These are phyloP conservation scores for Rubia yunnanensis DNA, from an alignment of 257 asterid species.

Conservation along the genomic window DNA sequence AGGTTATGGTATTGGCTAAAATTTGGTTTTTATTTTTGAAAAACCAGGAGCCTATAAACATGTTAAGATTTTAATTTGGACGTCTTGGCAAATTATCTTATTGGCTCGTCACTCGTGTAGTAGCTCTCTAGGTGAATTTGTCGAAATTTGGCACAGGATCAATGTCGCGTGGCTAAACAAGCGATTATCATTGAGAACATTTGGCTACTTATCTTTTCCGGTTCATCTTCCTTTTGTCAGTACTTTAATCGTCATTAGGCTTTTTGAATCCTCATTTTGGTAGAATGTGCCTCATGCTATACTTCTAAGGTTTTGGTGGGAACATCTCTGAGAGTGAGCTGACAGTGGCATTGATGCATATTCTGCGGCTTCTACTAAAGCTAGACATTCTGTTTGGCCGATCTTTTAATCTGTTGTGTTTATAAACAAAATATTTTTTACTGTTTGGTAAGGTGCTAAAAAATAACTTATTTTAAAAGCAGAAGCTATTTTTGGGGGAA, in stretches of 20 bases:
- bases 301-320: conserved; percentile 75
- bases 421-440: too few species aligned
- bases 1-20: not conserved
- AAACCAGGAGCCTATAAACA: not conserved
- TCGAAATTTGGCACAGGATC: not conserved
- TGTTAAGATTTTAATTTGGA: not conserved
- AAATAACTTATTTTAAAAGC: too few species aligned
- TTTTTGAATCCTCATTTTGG: conserved; percentile 5
- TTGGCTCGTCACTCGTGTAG: not conserved
- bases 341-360: conserved; percentile 88
- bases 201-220: not conserved
- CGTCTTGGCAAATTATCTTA: not conserved
- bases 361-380: conserved; percentile 79
- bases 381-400: too few species aligned
- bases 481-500: too few species aligned
- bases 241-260: not conserved
- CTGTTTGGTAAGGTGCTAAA: too few species aligned
- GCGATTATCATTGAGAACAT: not conserved
- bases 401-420: too few species aligned
- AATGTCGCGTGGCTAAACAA: not conserved
- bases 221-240: not conserved
- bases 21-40: not conserved
- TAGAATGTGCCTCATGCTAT: conserved; percentile 91
- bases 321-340: conserved; percentile 98
- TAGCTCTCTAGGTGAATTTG: not conserved